Conservation (phyloP, 208 protist species). For the Leishmania tropica region DNA sequence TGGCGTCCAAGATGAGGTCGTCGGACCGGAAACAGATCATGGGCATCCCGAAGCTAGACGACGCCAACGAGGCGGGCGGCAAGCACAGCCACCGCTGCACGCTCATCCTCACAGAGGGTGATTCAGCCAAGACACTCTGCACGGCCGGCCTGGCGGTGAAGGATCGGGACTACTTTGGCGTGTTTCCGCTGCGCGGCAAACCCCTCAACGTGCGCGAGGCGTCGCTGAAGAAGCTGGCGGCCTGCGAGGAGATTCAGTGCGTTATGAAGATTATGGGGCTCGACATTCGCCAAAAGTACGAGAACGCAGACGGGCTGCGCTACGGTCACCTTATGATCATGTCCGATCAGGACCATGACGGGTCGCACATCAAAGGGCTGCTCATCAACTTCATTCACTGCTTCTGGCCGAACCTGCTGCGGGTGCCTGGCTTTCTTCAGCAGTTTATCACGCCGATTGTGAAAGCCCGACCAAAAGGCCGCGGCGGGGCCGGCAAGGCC, state of each 20-base stretch:
- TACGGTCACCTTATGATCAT: slow-evolving; percentile 99
- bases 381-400: slow-evolving; percentile 99
- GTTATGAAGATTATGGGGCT: slow-evolving; percentile 97
- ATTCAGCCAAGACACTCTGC: slow-evolving; percentile 99
- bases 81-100: slow-evolving; percentile 97
- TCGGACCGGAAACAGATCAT: slow-evolving; percentile 85
- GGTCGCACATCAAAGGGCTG: slow-evolving; percentile 99
- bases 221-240: slow-evolving; percentile 91
- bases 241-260: slow-evolving; percentile 96
- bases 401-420: slow-evolving; percentile 99
- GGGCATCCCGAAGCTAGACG: slow-evolving; percentile 99
- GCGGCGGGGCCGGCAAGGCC: slow-evolving; percentile 49
- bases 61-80: slow-evolving; percentile 99
- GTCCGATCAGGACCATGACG: slow-evolving; percentile 99
- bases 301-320: slow-evolving; percentile 88
- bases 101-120: slow-evolving; percentile 99
- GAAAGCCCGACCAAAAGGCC: slow-evolving; percentile 94
- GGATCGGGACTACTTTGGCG: slow-evolving; percentile 99
- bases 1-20: slow-evolving; percentile 81
- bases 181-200: slow-evolving; percentile 99
- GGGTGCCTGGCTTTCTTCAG: slow-evolving; percentile 96
- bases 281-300: slow-evolving; percentile 93
- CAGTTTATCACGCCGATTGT: slow-evolving; percentile 99
- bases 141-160: slow-evolving; percentile 98
- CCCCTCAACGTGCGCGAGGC: slow-evolving; percentile 99